Base-by-base conservation (phyloP, 2,329 filamentous ascomycete species). In the Clonostachys rhizophaga region DNA sequence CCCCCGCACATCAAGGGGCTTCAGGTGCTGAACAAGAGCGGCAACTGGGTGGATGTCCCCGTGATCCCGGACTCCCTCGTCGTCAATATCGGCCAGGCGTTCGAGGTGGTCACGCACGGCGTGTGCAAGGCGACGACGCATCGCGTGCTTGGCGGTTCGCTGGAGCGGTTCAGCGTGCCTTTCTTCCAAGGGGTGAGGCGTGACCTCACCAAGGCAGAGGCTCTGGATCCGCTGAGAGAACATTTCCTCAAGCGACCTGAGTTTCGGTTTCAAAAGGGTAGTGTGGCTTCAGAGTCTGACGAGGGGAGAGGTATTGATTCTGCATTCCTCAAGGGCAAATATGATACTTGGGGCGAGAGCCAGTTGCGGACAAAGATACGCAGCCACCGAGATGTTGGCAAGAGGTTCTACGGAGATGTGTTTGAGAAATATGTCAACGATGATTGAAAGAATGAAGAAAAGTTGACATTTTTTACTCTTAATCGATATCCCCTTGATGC, bases 61-160 rank as follows among this genome's bases (percentile, higher is more conserved):
- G 68, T 67, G 0, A 57, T 80, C 2, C 61, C 65, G 0, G 70
- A 67, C 0, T 76, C 74, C 0, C 74, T 82, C 44, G 78, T 82
- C 4, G 77, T 82, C 35, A 81, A 80, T 51, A 75, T 81, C 47
- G 78, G 78, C 0, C 78, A 81, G 54, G 75, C 75, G 0, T 79
- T 82, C 45, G 78, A 82, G 55, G 75, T 77, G 2, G 72, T 78
- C 2, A 82, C 78, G 0, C 66, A 71, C 47, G 76, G 78, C 0
- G 66, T 70, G 3, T 77, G 78, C 50, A 74, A 69, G 49, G 78
- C 78, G 3, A 81, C 78, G 0, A 73, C 73, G 1, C 66, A 75
- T 46, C 61, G 72, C 40, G 70, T 75, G 42, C 50, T 71, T 18
- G 57, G 63, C 1, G 61, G 60, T 1, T 40, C 52, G 2, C 42